Conservation (phyloP, 257 asterid genomes). For the Cordia subcordata region DNA sequence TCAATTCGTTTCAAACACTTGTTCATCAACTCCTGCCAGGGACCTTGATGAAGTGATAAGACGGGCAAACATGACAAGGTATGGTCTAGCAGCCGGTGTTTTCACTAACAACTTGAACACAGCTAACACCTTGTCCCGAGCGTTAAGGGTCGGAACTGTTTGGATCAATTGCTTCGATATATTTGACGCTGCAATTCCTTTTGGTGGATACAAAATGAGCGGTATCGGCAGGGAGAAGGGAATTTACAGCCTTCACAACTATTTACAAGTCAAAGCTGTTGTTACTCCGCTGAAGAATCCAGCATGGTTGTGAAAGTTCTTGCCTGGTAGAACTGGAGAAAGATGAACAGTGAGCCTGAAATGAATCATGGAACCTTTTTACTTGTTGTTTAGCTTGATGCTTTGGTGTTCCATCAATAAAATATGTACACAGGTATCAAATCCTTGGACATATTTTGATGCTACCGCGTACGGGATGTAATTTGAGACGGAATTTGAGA, state of each 20-base stretch:
- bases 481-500: too few species aligned
- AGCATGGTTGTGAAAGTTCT: conserved; percentile 94
- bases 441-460: too few species aligned
- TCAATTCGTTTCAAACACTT: too few species aligned
- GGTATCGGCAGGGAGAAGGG: conserved; percentile 94
- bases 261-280: conserved; percentile 93
- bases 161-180: conserved; percentile 78
- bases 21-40: conserved; percentile 33
- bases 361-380: too few species aligned
- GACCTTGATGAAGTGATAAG: conserved; percentile 60
- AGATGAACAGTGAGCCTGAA: too few species aligned
- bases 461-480: too few species aligned
- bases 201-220: conserved; percentile 96
- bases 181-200: conserved; percentile 91
- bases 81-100: conserved; percentile 92
- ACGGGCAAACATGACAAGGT: conserved; percentile 66
- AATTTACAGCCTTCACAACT: conserved; percentile 76
- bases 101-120: conserved; percentile 78
- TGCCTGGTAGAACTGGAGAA: too few species aligned
- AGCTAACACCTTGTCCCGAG: conserved; percentile 78
- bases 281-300: conserved; percentile 73
- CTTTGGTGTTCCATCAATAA: too few species aligned
- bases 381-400: too few species aligned
- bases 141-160: conserved; percentile 77
- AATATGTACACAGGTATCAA: too few species aligned